phyloP scores from a whole-genome alignment of 163 green algal species.

The Chlamydomonas reinhardtii region DNA sequence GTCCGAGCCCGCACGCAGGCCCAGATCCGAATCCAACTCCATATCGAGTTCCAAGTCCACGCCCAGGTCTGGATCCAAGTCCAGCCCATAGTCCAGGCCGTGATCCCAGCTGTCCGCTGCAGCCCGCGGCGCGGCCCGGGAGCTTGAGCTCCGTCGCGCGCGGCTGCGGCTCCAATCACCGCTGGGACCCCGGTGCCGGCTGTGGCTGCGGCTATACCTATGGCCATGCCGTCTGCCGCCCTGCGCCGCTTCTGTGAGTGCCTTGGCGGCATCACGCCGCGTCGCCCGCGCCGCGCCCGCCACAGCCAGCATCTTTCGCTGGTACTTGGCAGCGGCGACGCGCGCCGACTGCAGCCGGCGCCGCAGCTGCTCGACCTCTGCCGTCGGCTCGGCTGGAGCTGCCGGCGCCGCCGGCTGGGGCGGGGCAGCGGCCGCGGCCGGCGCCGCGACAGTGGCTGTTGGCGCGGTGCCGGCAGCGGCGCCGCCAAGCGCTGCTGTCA shows the following conservation, averaged over 20 bases:
- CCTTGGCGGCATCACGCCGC: background rate
- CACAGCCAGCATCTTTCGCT: background rate
- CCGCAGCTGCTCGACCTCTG: conserved; percentile 9
- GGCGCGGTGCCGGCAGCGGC: background rate
- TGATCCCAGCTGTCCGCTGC: background rate
- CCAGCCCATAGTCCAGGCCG: background rate
- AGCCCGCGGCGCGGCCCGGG: too few species aligned
- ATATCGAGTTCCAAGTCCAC: background rate
- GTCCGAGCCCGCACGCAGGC: background rate
- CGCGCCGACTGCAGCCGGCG: conserved; percentile 10
- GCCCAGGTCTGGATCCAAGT: background rate
- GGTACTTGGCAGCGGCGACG: background rate
- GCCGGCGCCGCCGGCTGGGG: too few species aligned
- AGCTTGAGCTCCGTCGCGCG: background rate
- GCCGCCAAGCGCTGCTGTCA: conserved; percentile 11
- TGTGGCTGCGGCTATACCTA: too few species aligned
- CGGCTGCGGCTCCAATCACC: background rate
- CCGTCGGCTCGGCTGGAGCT: background rate
- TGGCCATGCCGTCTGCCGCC: too few species aligned
- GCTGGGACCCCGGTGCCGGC: too few species aligned
- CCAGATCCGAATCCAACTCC: background rate
- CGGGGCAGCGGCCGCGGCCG: background rate
- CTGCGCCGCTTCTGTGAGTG: too few species aligned
- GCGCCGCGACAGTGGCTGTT: background rate
- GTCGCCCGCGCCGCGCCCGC: too few species aligned